Conservation (phyloP, 140 eudicot species). For the Bidens hawaiensis region DNA sequence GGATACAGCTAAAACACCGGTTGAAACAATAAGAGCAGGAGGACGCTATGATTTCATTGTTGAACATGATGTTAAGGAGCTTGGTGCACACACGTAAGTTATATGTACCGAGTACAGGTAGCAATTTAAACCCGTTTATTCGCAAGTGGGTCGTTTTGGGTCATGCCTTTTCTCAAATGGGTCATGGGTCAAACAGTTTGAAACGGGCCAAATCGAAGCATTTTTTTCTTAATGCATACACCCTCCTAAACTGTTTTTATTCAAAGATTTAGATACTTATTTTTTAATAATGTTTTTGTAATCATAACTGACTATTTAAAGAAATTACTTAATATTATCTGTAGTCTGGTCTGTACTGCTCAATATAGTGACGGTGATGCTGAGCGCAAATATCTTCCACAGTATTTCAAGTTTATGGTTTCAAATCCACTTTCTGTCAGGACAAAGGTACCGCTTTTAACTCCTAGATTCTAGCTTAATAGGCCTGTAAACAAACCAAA, state of each 20-base stretch:
- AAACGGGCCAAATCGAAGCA: conserved; percentile 1
- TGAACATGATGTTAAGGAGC: conserved; percentile 97
- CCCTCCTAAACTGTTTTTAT: neutral
- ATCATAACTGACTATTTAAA: neutral
- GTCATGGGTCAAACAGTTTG: neutral
- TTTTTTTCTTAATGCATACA: neutral
- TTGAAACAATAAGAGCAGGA: conserved; percentile 94
- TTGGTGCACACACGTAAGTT: conserved; percentile 98
- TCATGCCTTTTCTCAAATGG: neutral
- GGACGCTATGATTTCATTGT: conserved; percentile 98
- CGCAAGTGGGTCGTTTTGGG: neutral
- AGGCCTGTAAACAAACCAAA: too few relatives aligned
- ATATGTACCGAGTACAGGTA: neutral
- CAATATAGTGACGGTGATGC: conserved; percentile 72
- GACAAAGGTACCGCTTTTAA: conserved; percentile 66
- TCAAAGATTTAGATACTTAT: neutral
- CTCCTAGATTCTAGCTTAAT: too few relatives aligned
- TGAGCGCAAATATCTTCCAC: conserved; percentile 97
- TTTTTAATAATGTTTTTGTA: neutral
- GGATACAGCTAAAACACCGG: conserved; percentile 90
- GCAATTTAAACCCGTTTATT: neutral
- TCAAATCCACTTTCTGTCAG: conserved; percentile 98
- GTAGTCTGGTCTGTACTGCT: conserved; percentile 91
- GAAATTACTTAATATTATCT: too few relatives aligned
- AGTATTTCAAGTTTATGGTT: conserved; percentile 87